Conservation (phyloP, 73 alveolate genomes). For the Stentor coeruleus region DNA sequence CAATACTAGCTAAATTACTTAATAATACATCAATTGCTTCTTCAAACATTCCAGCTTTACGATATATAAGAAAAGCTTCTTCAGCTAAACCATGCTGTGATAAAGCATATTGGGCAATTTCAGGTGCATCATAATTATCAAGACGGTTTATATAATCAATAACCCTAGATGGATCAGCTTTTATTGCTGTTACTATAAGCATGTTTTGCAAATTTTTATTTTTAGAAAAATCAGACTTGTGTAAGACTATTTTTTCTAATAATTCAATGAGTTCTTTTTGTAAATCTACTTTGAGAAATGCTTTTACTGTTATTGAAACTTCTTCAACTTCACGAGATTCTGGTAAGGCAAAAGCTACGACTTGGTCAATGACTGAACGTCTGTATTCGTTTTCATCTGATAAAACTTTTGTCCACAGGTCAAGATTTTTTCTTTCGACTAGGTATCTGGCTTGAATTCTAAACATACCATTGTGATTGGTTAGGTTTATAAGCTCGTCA, state of each 20-base stretch:
- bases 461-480: slow-evolving; percentile 98
- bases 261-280: slow-evolving; percentile 98
- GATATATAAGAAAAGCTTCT: slow-evolving; percentile 92
- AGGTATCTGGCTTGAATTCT: slow-evolving; percentile 97
- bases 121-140: slow-evolving; percentile 98
- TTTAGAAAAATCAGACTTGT: slow-evolving; percentile 92
- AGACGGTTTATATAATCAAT: slow-evolving; percentile 98
- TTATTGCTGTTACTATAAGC: slow-evolving; percentile 97
- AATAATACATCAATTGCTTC: slow-evolving; percentile 91
- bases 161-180: slow-evolving; percentile 94
- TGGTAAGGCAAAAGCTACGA: slow-evolving; percentile 95
- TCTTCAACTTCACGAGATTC: slow-evolving; percentile 98
- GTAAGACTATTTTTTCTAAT: slow-evolving; percentile 98
- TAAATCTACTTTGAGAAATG: slow-evolving; percentile 98
- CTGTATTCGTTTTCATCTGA: slow-evolving; percentile 94
- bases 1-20: slow-evolving; percentile 72
- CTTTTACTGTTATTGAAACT: slow-evolving; percentile 95
- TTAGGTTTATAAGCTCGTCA: slow-evolving; percentile 95
- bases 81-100: slow-evolving; percentile 80
- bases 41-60: slow-evolving; percentile 61
- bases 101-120: slow-evolving; percentile 93
- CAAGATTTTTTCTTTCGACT: slow-evolving; percentile 97
- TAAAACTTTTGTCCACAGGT: slow-evolving; percentile 97
- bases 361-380: slow-evolving; percentile 97
- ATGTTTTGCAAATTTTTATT: slow-evolving; percentile 96